These are phyloP conservation scores for Mucor piriformis DNA, from an alignment of 371 early-diverging fungal species.

Conservation along the genomic window DNA sequence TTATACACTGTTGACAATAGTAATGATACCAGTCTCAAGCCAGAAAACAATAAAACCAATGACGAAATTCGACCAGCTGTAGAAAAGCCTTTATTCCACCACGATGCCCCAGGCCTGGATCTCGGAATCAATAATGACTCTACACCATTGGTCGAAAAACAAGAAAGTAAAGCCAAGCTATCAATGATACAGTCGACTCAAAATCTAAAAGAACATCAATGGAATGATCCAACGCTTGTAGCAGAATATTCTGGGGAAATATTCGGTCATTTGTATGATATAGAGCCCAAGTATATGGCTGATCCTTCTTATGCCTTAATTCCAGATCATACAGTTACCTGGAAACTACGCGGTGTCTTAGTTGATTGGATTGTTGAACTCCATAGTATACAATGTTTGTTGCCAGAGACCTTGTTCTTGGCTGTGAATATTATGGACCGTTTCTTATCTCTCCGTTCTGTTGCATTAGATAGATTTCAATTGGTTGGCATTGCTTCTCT, in stretches of 20 bases:
- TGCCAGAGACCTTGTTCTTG: slow-evolving; percentile 96
- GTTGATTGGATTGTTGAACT: slow-evolving; percentile 86
- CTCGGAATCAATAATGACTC: slow-evolving; percentile 8
- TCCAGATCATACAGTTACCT: slow-evolving; percentile 85
- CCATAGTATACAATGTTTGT: slow-evolving; percentile 85
- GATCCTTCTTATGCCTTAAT: slow-evolving; percentile 66
- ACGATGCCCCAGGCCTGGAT: slow-evolving; percentile 11
- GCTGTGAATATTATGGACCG: slow-evolving; percentile 97
- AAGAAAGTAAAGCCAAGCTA: slow-evolving; percentile 25
- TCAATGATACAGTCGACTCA: slow-evolving; percentile 28
- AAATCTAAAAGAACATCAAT: slow-evolving; percentile 54
- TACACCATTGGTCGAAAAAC: slow-evolving; percentile 12
- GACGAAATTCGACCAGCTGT: no score
- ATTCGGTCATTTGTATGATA: slow-evolving; percentile 39
- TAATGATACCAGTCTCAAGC: no score
- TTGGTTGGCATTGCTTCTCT: slow-evolving; percentile 94
- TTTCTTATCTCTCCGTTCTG: slow-evolving; percentile 86
- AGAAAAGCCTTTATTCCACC: background rate
- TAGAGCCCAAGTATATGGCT: slow-evolving; percentile 55
- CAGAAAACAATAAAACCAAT: no score
- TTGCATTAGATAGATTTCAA: slow-evolving; percentile 90
- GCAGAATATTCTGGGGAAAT: slow-evolving; percentile 91
- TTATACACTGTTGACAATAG: no score
- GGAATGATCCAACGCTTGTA: slow-evolving; percentile 86
- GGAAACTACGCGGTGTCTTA: slow-evolving; percentile 92